Conservation (phyloP, 352 stramenopile species). For the Globisporangium ultimum region DNA sequence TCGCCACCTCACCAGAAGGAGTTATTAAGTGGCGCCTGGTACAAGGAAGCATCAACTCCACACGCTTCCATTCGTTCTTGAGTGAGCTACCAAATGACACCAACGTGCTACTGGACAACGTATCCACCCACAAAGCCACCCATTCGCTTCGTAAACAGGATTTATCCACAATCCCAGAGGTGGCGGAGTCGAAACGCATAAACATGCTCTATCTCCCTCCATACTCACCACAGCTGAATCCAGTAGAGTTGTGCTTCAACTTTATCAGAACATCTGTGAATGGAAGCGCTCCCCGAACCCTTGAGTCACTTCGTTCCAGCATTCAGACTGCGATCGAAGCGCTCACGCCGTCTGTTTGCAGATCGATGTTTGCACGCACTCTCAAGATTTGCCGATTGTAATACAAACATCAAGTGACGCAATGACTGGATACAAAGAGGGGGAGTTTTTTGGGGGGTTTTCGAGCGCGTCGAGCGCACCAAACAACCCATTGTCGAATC, state of each 20-base stretch:
- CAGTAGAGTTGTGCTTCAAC: conserved; percentile 5
- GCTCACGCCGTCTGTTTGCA: background rate
- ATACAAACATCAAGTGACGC: background rate
- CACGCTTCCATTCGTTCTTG: conserved; percentile 3
- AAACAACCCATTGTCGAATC: background rate
- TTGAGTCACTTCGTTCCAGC: background rate
- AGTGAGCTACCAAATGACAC: background rate
- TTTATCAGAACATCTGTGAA: background rate
- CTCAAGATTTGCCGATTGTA: background rate
- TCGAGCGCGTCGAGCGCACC: background rate
- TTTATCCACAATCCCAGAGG: conserved; percentile 1
- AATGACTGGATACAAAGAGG: background rate
- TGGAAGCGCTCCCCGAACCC: conserved; percentile 3
- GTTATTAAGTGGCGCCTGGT: conserved; percentile 6
- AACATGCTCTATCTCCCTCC: conserved; percentile 2
- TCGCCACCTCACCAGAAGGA: conserved; percentile 6
- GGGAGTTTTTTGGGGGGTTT: background rate
- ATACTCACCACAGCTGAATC: background rate
- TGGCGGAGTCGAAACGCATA: background rate
- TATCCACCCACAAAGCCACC: conserved; percentile 2
- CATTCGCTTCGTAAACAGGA: background rate
- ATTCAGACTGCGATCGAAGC: background rate
- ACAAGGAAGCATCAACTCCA: conserved; percentile 3
- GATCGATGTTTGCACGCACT: conserved; percentile 1
- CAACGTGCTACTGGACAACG: conserved; percentile 2